Evolutionary conservation across 1,139 yeast genomes (phyloP).

Genomic region (Yamadazyma dendronema): DNA sequence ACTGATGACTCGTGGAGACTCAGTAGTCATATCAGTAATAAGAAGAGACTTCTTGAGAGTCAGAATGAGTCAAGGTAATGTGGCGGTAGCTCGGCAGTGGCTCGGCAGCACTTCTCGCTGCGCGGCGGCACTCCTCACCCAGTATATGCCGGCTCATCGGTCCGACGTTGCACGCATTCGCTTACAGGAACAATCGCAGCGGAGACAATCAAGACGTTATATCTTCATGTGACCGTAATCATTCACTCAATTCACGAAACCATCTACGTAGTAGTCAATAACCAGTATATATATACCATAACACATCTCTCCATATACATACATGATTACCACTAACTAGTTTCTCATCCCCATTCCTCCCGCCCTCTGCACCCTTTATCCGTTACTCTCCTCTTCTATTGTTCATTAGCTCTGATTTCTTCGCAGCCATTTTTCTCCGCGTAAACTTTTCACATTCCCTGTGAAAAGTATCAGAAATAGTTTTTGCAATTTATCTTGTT

Average conservation of each 20-base stretch:
- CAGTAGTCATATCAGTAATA: conserved; percentile 35
- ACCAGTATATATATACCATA: not conserved
- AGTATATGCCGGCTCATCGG: not conserved
- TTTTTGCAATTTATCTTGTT: not conserved
- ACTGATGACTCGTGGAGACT: conserved; percentile 47
- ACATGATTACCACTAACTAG: too few species aligned
- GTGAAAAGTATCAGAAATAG: conserved; percentile 2
- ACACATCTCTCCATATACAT: too few species aligned
- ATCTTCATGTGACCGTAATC: not conserved
- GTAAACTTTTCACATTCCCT: conserved; percentile 9
- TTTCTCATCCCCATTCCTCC: too few species aligned
- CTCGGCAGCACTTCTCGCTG: too few species aligned
- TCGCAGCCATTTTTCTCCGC: conserved; percentile 11
- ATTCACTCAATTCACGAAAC: too few species aligned
- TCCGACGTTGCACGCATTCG: not conserved
- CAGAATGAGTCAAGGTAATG: not conserved
- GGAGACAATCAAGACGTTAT: not conserved
- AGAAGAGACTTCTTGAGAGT: conserved; percentile 28
- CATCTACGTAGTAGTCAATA: too few species aligned
- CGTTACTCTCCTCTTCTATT: too few species aligned
- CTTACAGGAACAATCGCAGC: not conserved
- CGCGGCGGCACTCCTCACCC: too few species aligned
- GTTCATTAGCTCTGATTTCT: not conserved
- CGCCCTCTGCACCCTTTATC: too few species aligned
- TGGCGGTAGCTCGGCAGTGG: too few species aligned